Conservation (phyloP, 2,329 filamentous ascomycete species). For the Elsinoe batatas region DNA sequence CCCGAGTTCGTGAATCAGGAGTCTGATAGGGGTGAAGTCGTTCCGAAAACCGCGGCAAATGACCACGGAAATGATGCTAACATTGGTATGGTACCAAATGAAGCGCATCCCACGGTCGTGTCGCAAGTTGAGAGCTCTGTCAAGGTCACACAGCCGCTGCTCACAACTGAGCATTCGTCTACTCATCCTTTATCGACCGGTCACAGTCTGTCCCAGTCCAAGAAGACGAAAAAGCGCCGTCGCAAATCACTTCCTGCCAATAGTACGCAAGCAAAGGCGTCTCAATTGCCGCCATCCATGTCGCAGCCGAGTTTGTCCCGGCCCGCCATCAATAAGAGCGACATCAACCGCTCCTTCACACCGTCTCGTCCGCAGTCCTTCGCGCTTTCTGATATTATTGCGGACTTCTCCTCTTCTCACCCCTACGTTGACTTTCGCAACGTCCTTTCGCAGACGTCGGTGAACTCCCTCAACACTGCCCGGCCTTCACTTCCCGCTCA, state of each 20-base stretch:
- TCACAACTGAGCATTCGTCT: not conserved
- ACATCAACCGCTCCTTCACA: slow-evolving; percentile 6
- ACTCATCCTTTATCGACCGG: not conserved
- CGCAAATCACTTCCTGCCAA: not conserved
- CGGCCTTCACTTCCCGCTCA: not conserved
- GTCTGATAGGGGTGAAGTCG: no score
- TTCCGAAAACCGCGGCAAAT: no score
- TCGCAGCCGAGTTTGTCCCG: not conserved
- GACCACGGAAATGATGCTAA: no score
- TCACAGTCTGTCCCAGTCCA: not conserved
- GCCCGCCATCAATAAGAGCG: not conserved
- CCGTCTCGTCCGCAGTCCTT: slow-evolving; percentile 4
- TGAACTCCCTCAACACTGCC: not conserved
- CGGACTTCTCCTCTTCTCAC: not conserved
- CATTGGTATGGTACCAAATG: no score
- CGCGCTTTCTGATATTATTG: slow-evolving; percentile 1
- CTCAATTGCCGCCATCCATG: not conserved
- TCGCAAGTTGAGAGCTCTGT: no score
- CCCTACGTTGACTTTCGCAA: not conserved
- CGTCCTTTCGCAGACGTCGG: not conserved
- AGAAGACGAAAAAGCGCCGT: not conserved
- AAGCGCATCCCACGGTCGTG: no score
- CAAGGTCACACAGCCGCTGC: not conserved
- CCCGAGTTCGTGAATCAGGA: no score
- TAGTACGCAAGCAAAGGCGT: not conserved